Evolutionary conservation across 2,329 filamentous ascomycete species (phyloP), one percentile per base, ranked within the genome.

Genomic region (Colletotrichum chlorophyti): DNA sequence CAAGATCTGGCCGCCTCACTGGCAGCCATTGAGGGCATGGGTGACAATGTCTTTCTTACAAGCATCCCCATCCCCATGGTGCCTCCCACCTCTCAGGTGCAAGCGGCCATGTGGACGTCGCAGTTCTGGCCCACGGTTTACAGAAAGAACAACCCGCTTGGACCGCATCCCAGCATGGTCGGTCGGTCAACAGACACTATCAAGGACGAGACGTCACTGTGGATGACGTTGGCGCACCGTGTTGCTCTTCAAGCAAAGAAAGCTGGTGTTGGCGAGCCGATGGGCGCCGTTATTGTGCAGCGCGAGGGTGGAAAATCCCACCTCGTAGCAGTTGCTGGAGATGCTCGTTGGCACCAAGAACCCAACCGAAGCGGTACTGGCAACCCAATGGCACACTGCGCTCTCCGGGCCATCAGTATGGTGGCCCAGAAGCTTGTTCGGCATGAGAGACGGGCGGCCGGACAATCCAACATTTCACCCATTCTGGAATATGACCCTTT

Each of bases 121-220:
- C 82, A 88, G 65, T 94, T 91, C 72, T 96, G 91, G 91, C 91
- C 91, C 11, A 90, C 88, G 2, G 85, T 93, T 45, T 96, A 95
- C 75, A 89, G 91, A 63, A 93, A 93, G 76, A 93, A 90, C 64
- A 95, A 95, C 68, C 91, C 91, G 2, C 90, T 93, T 58, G 91
- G 91, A 4, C 91, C 91, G 15, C 91, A 96, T 69, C 91, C 91
- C 61, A 86, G 87, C 67, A 84, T 90, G 69, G 85, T 94, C 53
- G 79, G 83, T 37, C 86, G 89, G 58, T 86, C 88, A 24, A 88
- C 89, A 34, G 83, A 87, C 11, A 87, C 91, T 60, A 84, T 96
- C 49, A 80, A 82, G 54, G 75, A 81, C 41, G 83, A 90, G 63
- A 85, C 85, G 1, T 81, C 82, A 4, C 73, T 83, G 53, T 94